phyloP scores from a whole-genome alignment of 352 stramenopile genomes.

The Phytophthora palmivora region DNA sequence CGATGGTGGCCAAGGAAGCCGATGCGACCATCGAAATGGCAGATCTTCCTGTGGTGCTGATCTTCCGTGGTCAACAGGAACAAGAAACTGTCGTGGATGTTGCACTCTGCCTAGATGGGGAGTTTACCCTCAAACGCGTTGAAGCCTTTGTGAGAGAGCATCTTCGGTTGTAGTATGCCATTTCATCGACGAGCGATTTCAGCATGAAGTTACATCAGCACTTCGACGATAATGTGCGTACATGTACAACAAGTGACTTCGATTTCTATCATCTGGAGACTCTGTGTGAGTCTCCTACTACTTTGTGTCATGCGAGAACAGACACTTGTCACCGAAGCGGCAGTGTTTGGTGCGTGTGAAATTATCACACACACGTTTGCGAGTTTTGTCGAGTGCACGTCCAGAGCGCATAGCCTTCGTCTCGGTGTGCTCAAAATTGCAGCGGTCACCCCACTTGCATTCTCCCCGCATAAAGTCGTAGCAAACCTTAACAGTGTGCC shows the following conservation, averaged over 20 bases:
- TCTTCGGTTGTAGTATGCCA: conserved; percentile 34
- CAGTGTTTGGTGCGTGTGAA: conserved; percentile 57
- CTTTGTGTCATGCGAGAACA: conserved; percentile 64
- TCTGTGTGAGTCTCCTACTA: conserved; percentile 10
- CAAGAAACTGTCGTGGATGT: conserved; percentile 73
- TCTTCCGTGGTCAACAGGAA: conserved; percentile 61
- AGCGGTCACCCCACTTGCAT: conserved; percentile 72
- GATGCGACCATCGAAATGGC: conserved; percentile 68
- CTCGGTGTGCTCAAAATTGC: conserved; percentile 74
- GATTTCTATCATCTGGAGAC: conserved; percentile 29
- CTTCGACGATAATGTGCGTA: conserved; percentile 2
- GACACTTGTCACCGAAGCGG: conserved; percentile 76
- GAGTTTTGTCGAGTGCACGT: conserved; percentile 58
- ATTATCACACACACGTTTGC: conserved; percentile 59
- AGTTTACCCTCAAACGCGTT: conserved; percentile 68
- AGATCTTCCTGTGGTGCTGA: conserved; percentile 74
- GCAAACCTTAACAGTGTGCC: conserved; percentile 77
- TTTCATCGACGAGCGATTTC: not conserved
- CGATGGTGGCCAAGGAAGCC: conserved; percentile 68
- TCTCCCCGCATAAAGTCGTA: conserved; percentile 86
- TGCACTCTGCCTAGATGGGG: conserved; percentile 56
- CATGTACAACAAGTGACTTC: conserved; percentile 11
- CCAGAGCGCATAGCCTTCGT: conserved; percentile 72
- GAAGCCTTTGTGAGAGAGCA: conserved; percentile 46
- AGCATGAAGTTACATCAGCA: conserved; percentile 1